Evolutionary conservation across 192 early-diverging fungal genomes (phyloP).

Genomic region (Gaertneriomyces sp.): DNA sequence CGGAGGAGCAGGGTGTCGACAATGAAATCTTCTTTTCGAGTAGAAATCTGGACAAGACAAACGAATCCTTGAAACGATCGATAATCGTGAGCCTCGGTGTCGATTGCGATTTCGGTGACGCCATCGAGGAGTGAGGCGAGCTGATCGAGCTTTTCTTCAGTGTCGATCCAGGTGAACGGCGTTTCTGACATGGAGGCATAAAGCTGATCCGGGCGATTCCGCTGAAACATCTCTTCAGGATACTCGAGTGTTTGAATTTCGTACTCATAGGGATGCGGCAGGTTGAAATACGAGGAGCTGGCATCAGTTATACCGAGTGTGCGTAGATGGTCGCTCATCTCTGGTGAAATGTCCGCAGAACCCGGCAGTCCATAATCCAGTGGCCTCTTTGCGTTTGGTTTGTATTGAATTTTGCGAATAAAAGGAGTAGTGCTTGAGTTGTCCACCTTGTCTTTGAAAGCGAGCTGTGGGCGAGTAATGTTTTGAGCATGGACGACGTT

Average conservation of each 20-base stretch:
- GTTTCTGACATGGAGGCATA: conserved; percentile 66
- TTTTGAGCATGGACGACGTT: conserved; percentile 31
- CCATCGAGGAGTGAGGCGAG: conserved; percentile 64
- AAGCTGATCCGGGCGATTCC: conserved; percentile 39
- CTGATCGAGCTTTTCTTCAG: conserved; percentile 55
- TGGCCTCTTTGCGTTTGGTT: conserved; percentile 77
- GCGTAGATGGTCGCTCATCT: conserved; percentile 37
- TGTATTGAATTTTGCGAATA: conserved; percentile 72
- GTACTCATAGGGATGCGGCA: conserved; percentile 86
- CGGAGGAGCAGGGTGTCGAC: conserved; percentile 86
- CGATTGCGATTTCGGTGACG: conserved; percentile 79
- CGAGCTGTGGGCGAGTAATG: conserved; percentile 80
- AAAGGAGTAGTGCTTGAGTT: conserved; percentile 76
- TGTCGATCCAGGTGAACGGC: conserved; percentile 80
- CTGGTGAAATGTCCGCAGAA: conserved; percentile 11
- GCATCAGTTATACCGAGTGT: conserved; percentile 37
- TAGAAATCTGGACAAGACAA: conserved; percentile 91
- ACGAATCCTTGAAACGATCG: conserved; percentile 93
- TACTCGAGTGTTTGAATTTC: conserved; percentile 82
- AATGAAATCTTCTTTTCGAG: conserved; percentile 82
- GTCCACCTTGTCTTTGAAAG: conserved; percentile 82
- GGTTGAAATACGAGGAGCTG: conserved; percentile 24
- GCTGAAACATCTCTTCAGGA: conserved; percentile 65
- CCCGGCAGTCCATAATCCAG: conserved; percentile 59
- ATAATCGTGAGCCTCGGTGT: conserved; percentile 87